Evolutionary conservation across 805 yeast genomes (phyloP), one percentile per base, ranked within the genome.

Genomic region (Zygoascus flipseniorum): DNA sequence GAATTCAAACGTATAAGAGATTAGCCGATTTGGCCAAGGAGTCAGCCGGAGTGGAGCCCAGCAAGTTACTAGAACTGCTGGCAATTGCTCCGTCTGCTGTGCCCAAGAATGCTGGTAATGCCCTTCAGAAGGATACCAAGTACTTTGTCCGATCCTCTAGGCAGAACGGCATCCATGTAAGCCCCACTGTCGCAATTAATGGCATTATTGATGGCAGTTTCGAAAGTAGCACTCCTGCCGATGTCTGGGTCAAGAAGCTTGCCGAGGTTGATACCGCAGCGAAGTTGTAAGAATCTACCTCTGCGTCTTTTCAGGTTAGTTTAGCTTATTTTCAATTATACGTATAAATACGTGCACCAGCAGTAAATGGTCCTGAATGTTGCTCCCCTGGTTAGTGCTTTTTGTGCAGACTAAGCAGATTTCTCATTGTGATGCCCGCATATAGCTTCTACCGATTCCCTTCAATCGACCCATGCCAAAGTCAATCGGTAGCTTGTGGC

Each of bases 161-260:
- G 65, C 87, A 86, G 54, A 78, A 82, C 43, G 89, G 92, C 45
- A 79, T 85, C 41, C 96, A 89, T 64, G 83, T 85, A n/a, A 86
- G 93, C 2, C 96, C 96, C 19, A 83, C 93, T 4, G 85, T 86
- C 13, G 67, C 77, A 19, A 70, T 88, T 42, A 78, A 87, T 65
- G 96, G 96, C 1, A 78, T 85, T 49, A 73, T 74, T 20, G 78
- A 76, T 57, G 72, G 73, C 37, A 60, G 73, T 6, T 76, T 88
- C 61, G 85, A 83, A 60, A 81, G 89, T 44, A 80, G 89, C 8
- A 78, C 82, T 50, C 71, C 78, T 5, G 61, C 73, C 5, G 81
- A 73, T 2, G 75, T 74, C 11, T 72, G 76, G 76, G 20, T 60
- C 13, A 65, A 62, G 50, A 62, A 62, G 56, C 56, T 64, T 19